These are phyloP conservation scores for Exutisphaerella laricina DNA, from an alignment of 2,329 filamentous ascomycete genomes.

Conservation along the genomic window DNA sequence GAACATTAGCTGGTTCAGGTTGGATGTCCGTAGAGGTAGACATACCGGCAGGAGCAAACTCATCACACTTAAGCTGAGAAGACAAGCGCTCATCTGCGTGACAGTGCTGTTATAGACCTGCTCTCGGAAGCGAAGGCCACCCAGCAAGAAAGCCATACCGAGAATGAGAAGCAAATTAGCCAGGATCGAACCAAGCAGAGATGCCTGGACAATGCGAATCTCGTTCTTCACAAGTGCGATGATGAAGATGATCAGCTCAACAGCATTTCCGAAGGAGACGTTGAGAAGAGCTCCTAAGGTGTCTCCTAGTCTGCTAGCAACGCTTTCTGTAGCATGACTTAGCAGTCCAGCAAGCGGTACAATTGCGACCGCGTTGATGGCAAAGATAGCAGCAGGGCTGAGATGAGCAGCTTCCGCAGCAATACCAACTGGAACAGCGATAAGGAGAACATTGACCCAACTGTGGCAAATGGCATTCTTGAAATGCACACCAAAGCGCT, in stretches of 20 bases:
- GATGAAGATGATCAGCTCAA: slow-evolving; percentile 54
- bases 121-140: slow-evolving; percentile 79
- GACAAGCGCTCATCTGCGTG: slow-evolving; percentile 91
- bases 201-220: slow-evolving; percentile 88
- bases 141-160: slow-evolving; percentile 85
- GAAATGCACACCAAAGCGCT: slow-evolving; percentile 50
- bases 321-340: slow-evolving; percentile 46
- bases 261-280: slow-evolving; percentile 49
- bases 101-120: slow-evolving; percentile 95
- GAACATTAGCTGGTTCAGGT: slow-evolving; percentile 7
- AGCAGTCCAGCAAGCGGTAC: slow-evolving; percentile 47
- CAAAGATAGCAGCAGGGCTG: slow-evolving; percentile 43
- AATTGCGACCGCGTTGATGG: slow-evolving; percentile 49
- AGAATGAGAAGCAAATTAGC: slow-evolving; percentile 83
- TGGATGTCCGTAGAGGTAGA: slow-evolving; percentile 9
- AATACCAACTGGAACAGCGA: slow-evolving; percentile 76
- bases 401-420: slow-evolving; percentile 47
- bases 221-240: slow-evolving; percentile 75
- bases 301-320: slow-evolving; percentile 45
- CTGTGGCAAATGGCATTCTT: slow-evolving; percentile 62
- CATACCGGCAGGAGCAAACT: slow-evolving; percentile 75
- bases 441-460: slow-evolving; percentile 70
- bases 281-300: slow-evolving; percentile 47
- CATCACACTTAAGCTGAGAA: slow-evolving; percentile 84
- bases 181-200: slow-evolving; percentile 80